A percentile compares a stretch with the other conserved stretches of the same genome.
Evolutionary conservation across 768 basidiomycete species (phyloP).

Genomic region (Hypholoma sublateritium): DNA sequence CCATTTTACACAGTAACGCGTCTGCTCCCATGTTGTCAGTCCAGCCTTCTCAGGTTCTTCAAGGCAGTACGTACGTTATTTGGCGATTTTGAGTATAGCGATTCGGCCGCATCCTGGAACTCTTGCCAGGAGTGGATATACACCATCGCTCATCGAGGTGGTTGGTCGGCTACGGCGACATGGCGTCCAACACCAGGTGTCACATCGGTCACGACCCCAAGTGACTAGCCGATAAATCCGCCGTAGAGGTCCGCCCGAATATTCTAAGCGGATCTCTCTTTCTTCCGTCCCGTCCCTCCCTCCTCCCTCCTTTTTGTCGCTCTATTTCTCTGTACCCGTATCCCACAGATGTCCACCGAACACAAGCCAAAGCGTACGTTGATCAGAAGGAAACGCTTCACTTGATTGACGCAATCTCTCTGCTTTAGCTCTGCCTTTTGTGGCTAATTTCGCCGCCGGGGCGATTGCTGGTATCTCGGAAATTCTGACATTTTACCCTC

Average conservation of each 20-base stretch:
- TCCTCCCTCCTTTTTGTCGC: neutral
- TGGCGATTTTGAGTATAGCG: conserved; percentile 78
- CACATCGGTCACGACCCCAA: conserved; percentile 5
- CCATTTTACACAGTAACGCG: conserved; percentile 93
- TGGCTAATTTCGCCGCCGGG: conserved; percentile 90
- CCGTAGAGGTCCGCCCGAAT: conserved; percentile 16
- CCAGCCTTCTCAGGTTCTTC: neutral
- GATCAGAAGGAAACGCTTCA: neutral
- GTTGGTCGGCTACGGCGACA: conserved; percentile 16
- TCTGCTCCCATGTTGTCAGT: conserved; percentile 41
- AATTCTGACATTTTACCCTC: conserved; percentile 84
- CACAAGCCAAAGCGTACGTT: conserved; percentile 32
- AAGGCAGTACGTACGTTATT: conserved; percentile 52
- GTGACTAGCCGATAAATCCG: conserved; percentile 23
- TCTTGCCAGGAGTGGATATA: conserved; percentile 91
- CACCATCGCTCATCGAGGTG: conserved; percentile 66
- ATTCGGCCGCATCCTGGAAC: conserved; percentile 87
- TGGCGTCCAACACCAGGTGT: conserved; percentile 9
- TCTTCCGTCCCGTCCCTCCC: neutral
- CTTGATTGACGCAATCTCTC: neutral
- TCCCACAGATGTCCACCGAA: conserved; percentile 22
- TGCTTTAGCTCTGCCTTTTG: conserved; percentile 71
- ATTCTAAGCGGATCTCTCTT: neutral
- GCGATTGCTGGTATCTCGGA: conserved; percentile 93
- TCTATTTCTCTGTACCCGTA: conserved; percentile 2